These are phyloP conservation scores for Aquanectria penicillioides DNA, from an alignment of 2,329 filamentous ascomycete species.

Conservation along the genomic window DNA sequence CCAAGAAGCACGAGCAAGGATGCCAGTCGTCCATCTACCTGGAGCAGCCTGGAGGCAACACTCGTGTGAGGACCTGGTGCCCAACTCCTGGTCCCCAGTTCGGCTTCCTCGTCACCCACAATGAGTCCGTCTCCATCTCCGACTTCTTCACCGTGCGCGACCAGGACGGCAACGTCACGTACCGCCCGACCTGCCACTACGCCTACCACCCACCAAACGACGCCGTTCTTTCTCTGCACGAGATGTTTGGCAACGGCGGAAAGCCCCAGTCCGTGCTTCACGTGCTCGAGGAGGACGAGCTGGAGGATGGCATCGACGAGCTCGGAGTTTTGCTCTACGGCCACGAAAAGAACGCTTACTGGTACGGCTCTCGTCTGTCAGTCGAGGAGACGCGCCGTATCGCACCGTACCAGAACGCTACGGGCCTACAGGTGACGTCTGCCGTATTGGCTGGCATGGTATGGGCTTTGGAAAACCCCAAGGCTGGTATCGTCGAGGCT, in stretches of 20 bases:
- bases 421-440: neutral
- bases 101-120: slow-evolving; percentile 3
- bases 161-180: neutral
- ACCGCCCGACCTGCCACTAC: slow-evolving; percentile 1
- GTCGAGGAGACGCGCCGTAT: slow-evolving; percentile 3
- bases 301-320: neutral
- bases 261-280: neutral
- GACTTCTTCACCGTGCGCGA: slow-evolving; percentile 6
- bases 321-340: neutral
- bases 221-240: neutral
- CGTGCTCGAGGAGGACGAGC: neutral
- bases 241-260: slow-evolving; percentile 6
- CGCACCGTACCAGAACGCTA: neutral
- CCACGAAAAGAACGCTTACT: slow-evolving; percentile 3
- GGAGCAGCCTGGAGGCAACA: neutral
- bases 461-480: neutral
- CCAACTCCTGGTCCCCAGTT: neutral
- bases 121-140: neutral
- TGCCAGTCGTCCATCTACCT: neutral
- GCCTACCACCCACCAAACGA: slow-evolving; percentile 5
- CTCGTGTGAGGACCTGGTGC: neutral
- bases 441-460: neutral
- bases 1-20: neutral
- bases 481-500: neutral
- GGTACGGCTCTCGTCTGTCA: neutral